Evolutionary conservation across 768 basidiomycete genomes (phyloP), one percentile per base, ranked within the genome.

Genomic region (Cystofilobasidium ferigula): DNA sequence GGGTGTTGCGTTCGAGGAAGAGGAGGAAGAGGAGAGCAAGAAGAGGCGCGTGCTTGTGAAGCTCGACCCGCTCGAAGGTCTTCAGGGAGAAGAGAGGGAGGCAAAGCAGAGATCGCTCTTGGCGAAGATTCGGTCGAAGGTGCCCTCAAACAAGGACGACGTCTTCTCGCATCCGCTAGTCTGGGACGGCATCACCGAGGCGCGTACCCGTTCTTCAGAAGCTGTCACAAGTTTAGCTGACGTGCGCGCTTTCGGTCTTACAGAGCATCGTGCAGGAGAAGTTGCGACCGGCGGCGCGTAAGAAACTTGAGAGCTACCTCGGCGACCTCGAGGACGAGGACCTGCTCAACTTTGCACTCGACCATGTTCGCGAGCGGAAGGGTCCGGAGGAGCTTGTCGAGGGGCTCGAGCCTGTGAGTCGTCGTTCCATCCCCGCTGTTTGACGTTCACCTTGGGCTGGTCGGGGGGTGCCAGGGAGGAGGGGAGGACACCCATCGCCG

Each of bases 321-420:
- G 92, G 91, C 66, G 90, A 93, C 72, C 81, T 91, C 72, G 89
- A 92, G 68, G 63, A 58, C 45, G 64, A 67, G 24, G 92, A 97
- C 73, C 81, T 95, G 67, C 86, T 91, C 64, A 88, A 94, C 83
- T 95, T 91, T 74, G 89, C 88, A 10, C 78, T 94, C 16, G 92
- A 95, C 74, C 90, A 94, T 74, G 78, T 95, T 54, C 88, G 89
- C 75, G 93, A 94, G 70, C 87, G 89, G 73, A 93, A 92, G 72
- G 79, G 83, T 22, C 88, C 91, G 0, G 81, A 82, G 63, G 91
- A 89, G 73, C 80, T 97, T 2, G 83, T 90, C 13, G 93, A 94
- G 71, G 91, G 89, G 16, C 78, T 97, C 26, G 89, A 91, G 78
- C 87, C 89, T 67, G 93, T 94, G 77, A 73, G 91, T 81, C 26